Evolutionary conservation across 1,284 basidiomycete species (phyloP).

Genomic region (Leccinum pachyderme): DNA sequence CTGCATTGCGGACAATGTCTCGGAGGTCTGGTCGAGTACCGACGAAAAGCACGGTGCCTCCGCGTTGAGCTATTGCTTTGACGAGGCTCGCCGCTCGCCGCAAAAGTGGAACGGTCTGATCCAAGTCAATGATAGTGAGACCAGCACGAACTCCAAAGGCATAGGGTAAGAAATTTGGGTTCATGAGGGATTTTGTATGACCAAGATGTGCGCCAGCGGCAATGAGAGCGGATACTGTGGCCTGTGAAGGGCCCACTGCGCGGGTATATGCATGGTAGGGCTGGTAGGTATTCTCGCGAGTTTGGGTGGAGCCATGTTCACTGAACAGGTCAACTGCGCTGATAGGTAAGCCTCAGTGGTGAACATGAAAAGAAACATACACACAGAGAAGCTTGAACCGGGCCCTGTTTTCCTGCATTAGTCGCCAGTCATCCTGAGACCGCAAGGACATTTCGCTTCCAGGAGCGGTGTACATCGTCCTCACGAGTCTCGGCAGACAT

Average conservation of each 20-base stretch:
- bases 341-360: constrained; percentile 15
- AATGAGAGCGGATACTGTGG: constrained; percentile 86
- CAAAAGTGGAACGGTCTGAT: constrained; percentile 90
- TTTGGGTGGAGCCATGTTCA: constrained; percentile 78
- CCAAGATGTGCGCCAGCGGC: constrained; percentile 95
- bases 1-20: constrained; percentile 76
- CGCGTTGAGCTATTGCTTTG: constrained; percentile 76
- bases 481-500: constrained; percentile 25
- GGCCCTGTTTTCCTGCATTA: constrained; percentile 57
- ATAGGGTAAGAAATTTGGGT: constrained; percentile 89
- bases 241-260: constrained; percentile 58
- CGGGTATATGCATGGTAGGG: constrained; percentile 72
- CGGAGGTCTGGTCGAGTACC: constrained; percentile 83
- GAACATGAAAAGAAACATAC: constrained; percentile 11
- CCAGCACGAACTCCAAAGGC: constrained; percentile 91
- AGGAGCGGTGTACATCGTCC: constrained; percentile 34
- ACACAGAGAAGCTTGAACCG: constrained; percentile 52
- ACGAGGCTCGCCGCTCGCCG: constrained; percentile 88
- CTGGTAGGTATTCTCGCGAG: constrained; percentile 66
- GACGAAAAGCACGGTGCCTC: constrained; percentile 88
- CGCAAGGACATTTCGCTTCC: constrained; percentile 38
- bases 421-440: constrained; percentile 60
- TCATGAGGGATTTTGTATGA: constrained; percentile 80
- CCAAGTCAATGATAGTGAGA: constrained; percentile 93
- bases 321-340: constrained; percentile 62